Evolutionary conservation across 306 rosid species (phyloP), one percentile per base, ranked within the genome.

Genomic region (Quillaja saponaria): DNA sequence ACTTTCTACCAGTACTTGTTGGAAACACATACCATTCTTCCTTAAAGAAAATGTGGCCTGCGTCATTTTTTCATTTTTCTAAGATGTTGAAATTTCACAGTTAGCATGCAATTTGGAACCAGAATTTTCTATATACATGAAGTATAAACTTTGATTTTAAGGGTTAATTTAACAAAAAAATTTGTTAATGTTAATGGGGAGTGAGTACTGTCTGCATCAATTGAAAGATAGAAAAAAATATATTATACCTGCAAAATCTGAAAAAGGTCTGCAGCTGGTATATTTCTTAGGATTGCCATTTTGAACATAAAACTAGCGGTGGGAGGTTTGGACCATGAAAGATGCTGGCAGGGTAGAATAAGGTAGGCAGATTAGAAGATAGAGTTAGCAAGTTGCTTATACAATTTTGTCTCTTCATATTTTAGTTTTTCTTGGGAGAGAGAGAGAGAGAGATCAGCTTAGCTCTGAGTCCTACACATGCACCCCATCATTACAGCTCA

Each of bases 401-500:
- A 20, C 61, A 54, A 68, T 44, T 67, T 53, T 62, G 71, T 61
- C 76, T 64, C 64, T 61, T 57, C 44, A 21, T 13, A 5, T 40
- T 15, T 33, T 42, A 9, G 15, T 10, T 61, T 10, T 16, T 15
- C 49, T 17, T 13, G 28, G 28, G 64, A 58, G 64, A 75, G 73
- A 71, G 21, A 38, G 61, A 65, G 77, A 49, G 12, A 21, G 58
- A 49, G 10, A 40, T 17, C 62, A 41, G 68, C 67, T 61, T 63
- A 46, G 46, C 61, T 82, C 81, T 64, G 76, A 79, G 73, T 66
- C 69, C 69, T 33, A 64, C 78, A 79, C 87, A 69, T 82, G 87
- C 80, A 54, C 41, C 76, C 87, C 87, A 79, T 64, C 65, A 61
- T 68, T 73, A 60, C 84, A 79, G 80, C 82, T 76, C 84, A 66